Base-by-base conservation (phyloP, 2,329 filamentous ascomycete species). In the Lachnellula occidentalis region DNA sequence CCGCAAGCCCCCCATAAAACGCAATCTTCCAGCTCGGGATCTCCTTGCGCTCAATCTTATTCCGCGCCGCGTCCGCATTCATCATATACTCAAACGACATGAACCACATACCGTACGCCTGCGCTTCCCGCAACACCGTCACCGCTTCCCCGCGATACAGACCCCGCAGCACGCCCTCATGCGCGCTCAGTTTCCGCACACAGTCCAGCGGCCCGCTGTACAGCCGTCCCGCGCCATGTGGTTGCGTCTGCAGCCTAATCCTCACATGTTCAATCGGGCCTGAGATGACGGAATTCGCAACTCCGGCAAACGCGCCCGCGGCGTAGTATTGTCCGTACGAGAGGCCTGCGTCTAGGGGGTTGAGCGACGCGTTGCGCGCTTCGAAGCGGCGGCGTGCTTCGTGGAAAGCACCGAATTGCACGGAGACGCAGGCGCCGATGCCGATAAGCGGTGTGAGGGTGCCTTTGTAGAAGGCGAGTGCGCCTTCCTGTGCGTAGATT, bases 381-480 rank as follows among this genome's bases (percentile, higher is more conserved):
- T 97, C 92, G 70, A 99, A 85, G 67, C 82, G 86, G 56, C 94
- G 89, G 57, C 90, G 88, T 8, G 92, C 92, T 68, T 88, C 86
- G 78, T 96, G 91, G 79, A 97, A 99, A 66, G 88, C 94, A 60
- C 92, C 94, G 72, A 99, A 99, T 77, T 99, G 94, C 66, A 99
- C 87, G n/a, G 91, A 96, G 45, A 94, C 92, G 71, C 94, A 99
- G 64, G 94, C 94, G 64, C 94, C 94, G 69, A 99, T 97, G 63
- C 94, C 94, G 54, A 99, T 82, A 53, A 99, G 79, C 0, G 94
- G 94, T 5, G 94, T 97, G 54, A 99, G 78, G 0, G 94, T 97
- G 67, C 94, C 94, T 75, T 99, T 99, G 83, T 99, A 99, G 78
- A 99, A 99, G 54, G 94, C 94, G 12, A 88, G 75, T 2, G 91